Percentiles rank a stretch among this genome's conserved stretches.
Evolutionary conservation across 2,329 filamentous ascomycete genomes (phyloP).

Genomic region (Hypoxylon sp.): DNA sequence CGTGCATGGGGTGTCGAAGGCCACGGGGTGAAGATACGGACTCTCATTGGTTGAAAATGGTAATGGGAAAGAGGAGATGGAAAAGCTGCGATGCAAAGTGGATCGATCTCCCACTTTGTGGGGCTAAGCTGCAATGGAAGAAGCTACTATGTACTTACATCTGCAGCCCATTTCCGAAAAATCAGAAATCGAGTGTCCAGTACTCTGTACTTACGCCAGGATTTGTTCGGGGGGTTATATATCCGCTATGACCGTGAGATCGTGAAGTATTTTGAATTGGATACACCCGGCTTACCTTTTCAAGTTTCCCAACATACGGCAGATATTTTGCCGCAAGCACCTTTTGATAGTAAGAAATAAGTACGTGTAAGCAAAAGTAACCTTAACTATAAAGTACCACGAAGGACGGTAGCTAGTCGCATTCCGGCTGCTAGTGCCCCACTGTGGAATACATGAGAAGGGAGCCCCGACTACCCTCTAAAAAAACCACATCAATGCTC

Average conservation of each 20-base stretch:
- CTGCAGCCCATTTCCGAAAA: conserved; percentile 36
- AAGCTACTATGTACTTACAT: conserved; percentile 3
- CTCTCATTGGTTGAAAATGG: conserved; percentile 46
- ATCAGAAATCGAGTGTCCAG: conserved; percentile 18
- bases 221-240: conserved; percentile 32
- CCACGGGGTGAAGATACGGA: conserved; percentile 47
- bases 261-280: conserved; percentile 16
- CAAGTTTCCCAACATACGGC: conserved; percentile 19
- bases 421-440: conserved; percentile 29
- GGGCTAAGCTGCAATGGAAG: conserved; percentile 33
- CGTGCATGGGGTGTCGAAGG: conserved; percentile 48
- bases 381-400: background rate
- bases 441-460: conserved; percentile 24
- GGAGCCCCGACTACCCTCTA: conserved; percentile 13
- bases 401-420: conserved; percentile 6
- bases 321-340: conserved; percentile 14
- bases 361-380: background rate
- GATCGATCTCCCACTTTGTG: conserved; percentile 38
- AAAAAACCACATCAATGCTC: conserved; percentile 22
- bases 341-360: background rate
- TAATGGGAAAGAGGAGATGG: conserved; percentile 31
- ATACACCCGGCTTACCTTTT: conserved; percentile 35
- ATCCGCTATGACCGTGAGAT: conserved; percentile 33
- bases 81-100: conserved; percentile 38
- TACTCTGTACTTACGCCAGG: conserved; percentile 22